Percentiles rank a stretch among this genome's conserved stretches.
phyloP scores from a whole-genome alignment of 106 monocot genomes.

The Dendrobium huoshanense region DNA sequence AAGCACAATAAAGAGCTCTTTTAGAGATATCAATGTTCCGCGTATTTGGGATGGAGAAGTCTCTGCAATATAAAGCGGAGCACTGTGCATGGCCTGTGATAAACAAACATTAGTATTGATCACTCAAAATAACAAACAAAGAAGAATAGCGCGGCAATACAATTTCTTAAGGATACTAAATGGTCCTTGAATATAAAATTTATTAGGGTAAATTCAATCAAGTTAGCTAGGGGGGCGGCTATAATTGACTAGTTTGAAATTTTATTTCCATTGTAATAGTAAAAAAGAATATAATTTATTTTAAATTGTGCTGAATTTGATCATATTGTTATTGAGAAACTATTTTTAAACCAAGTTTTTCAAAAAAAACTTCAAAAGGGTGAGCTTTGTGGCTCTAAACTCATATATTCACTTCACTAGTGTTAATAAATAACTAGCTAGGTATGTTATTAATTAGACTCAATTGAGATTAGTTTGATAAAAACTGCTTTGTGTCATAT shows the following conservation, averaged over 20 bases:
- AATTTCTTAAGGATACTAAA: no score
- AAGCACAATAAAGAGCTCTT: constrained; percentile 94
- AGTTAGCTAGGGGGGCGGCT: no score
- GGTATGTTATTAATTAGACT: neutral
- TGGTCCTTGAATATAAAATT: no score
- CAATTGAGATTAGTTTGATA: no score
- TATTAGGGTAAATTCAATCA: no score
- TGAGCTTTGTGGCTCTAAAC: neutral
- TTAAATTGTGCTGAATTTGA: neutral
- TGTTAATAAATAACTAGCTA: neutral
- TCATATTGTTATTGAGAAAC: neutral
- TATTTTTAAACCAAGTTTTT: neutral
- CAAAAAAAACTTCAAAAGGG: neutral
- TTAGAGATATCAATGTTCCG: constrained; percentile 93
- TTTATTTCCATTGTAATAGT: neutral
- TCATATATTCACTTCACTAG: neutral
- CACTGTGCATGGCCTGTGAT: constrained; percentile 96
- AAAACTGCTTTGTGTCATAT: no score
- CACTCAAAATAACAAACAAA: neutral
- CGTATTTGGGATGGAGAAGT: constrained; percentile 93
- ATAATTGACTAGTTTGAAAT: no score
- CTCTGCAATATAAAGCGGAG: constrained; percentile 95
- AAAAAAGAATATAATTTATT: neutral
- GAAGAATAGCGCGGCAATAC: no score
- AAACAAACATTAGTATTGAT: neutral